phyloP scores from a whole-genome alignment of 768 basidiomycete species.

The Panellus pusillus region DNA sequence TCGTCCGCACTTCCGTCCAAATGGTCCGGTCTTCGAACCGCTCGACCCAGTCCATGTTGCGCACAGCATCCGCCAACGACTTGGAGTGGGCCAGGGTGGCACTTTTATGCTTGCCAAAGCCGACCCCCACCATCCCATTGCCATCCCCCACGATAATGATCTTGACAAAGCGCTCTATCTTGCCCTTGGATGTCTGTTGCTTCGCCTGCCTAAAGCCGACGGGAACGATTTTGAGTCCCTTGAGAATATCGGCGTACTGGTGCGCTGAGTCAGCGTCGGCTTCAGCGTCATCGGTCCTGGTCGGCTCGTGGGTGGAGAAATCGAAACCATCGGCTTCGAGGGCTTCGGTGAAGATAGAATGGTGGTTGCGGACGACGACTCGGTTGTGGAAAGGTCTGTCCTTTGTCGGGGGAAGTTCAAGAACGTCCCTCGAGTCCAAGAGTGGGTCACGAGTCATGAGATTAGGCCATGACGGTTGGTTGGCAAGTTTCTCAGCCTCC shows the following conservation, averaged over 20 bases:
- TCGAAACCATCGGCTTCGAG: slow-evolving; percentile 33
- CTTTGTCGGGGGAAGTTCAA: slow-evolving; percentile 52
- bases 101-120: slow-evolving; percentile 76
- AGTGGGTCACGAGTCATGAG: slow-evolving; percentile 63
- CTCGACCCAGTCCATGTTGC: slow-evolving; percentile 90
- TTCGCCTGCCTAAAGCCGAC: slow-evolving; percentile 61
- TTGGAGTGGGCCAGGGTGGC: slow-evolving; percentile 50
- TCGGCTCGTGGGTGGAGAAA: slow-evolving; percentile 24
- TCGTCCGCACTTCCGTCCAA: slow-evolving; percentile 85
- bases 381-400: slow-evolving; percentile 58
- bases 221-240: slow-evolving; percentile 39
- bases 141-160: slow-evolving; percentile 82
- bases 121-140: slow-evolving; percentile 78
- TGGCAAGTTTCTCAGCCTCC: slow-evolving; percentile 12
- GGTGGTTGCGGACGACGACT: slow-evolving; percentile 68
- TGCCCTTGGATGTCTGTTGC: slow-evolving; percentile 94
- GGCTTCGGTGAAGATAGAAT: slow-evolving; percentile 59
- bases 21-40: slow-evolving; percentile 95
- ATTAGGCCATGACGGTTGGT: slow-evolving; percentile 27
- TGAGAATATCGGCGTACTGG: slow-evolving; percentile 18
- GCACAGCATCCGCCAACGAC: slow-evolving; percentile 68
- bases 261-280: slow-evolving; percentile 31
- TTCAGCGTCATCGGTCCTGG: slow-evolving; percentile 32
- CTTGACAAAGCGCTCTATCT: slow-evolving; percentile 61
- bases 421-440: slow-evolving; percentile 58